Conservation (phyloP, 75 land plant genomes). For the Ceratopteris richardii region DNA sequence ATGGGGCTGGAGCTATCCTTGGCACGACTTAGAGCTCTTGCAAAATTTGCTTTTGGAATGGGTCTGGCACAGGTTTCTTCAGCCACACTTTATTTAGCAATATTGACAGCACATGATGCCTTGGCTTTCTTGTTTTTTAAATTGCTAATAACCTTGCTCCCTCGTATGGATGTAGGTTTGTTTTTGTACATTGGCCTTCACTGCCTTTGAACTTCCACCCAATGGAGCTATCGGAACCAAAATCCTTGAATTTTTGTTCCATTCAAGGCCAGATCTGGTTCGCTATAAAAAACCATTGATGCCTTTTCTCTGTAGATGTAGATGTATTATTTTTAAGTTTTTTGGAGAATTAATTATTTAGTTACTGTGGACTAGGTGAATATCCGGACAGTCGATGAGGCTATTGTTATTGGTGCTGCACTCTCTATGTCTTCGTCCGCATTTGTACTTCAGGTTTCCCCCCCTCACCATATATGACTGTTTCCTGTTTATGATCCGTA, state of each 20-base stretch:
- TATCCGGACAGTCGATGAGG: slow-evolving; percentile 88
- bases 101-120: not conserved
- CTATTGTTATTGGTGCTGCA: slow-evolving; percentile 96
- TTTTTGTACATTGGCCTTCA: slow-evolving; percentile 89
- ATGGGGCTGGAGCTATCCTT: slow-evolving; percentile 97
- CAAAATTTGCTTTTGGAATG: slow-evolving; percentile 95
- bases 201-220: slow-evolving; percentile 98
- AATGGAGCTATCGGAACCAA: slow-evolving; percentile 94
- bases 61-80: slow-evolving; percentile 79
- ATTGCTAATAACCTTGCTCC: too few species aligned
- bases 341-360: too few species aligned
- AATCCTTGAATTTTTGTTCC: slow-evolving; percentile 74
- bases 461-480: too few species aligned
- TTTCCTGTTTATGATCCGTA: too few species aligned
- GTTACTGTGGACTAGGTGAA: too few species aligned
- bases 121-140: too few species aligned
- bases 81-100: not conserved
- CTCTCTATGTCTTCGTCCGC: slow-evolving; percentile 95
- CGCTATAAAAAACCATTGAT: too few species aligned
- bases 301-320: too few species aligned
- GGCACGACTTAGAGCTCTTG: slow-evolving; percentile 87
- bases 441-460: slow-evolving; percentile 77
- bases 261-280: slow-evolving; percentile 93
- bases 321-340: too few species aligned
- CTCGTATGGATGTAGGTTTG: slow-evolving; percentile 67